Percentiles rank a stretch among this genome's conserved stretches.
Conservation (phyloP, 805 yeast genomes). For the Ogataea saltuana region DNA sequence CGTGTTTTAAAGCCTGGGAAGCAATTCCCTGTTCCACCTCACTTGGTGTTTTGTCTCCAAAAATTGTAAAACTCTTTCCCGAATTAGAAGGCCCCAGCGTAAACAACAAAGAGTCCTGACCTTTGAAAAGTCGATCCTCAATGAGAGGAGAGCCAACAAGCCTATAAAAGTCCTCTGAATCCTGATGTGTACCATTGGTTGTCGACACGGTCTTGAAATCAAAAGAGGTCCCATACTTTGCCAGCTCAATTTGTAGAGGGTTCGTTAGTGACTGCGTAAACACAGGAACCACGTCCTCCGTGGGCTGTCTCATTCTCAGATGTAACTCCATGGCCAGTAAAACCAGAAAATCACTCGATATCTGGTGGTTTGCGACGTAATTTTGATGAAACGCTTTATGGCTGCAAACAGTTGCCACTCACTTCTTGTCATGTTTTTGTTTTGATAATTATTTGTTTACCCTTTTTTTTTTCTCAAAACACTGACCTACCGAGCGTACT, state of each 20-base stretch:
- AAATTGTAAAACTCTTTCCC: slow-evolving; percentile 46
- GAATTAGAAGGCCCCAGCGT: slow-evolving; percentile 56
- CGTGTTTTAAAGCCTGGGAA: slow-evolving; percentile 22
- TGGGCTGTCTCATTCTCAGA: slow-evolving; percentile 40
- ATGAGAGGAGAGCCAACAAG: slow-evolving; percentile 37
- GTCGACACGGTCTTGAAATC: slow-evolving; percentile 31
- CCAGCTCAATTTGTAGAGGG: slow-evolving; percentile 27
- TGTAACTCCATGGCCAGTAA: slow-evolving; percentile 26
- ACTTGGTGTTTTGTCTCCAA: slow-evolving; percentile 30
- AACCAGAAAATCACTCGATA: too few species aligned
- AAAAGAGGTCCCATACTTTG: slow-evolving; percentile 28
- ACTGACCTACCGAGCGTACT: too few species aligned
- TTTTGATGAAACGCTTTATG: neutral
- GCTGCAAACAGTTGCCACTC: neutral
- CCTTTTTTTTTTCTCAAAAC: neutral
- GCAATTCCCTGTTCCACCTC: slow-evolving; percentile 20
- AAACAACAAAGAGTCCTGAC: slow-evolving; percentile 45
- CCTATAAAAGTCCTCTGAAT: slow-evolving; percentile 38
- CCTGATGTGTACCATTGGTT: slow-evolving; percentile 34
- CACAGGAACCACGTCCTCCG: slow-evolving; percentile 19
- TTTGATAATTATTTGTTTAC: slow-evolving; percentile 2
- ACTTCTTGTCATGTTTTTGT: neutral
- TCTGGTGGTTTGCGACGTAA: too few species aligned
- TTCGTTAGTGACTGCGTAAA: slow-evolving; percentile 21
- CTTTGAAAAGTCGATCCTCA: slow-evolving; percentile 30